Evolutionary conservation across 768 basidiomycete genomes (phyloP), one percentile per base, ranked within the genome.

Genomic region (Coprinopsis cinerea): DNA sequence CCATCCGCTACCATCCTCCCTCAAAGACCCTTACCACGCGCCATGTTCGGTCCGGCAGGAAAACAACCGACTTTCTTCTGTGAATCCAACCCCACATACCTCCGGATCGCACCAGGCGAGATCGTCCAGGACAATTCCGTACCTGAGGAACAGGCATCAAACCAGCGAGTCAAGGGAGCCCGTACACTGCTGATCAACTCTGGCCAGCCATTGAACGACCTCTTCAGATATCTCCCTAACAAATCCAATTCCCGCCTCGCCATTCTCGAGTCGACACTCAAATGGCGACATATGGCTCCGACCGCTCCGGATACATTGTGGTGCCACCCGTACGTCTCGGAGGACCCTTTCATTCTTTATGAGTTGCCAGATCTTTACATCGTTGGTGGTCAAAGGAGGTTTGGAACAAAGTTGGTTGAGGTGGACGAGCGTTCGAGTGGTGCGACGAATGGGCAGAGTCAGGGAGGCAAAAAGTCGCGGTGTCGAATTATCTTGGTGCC

Each of bases 251-350:
- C 86, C n/a, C 76, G 85, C 34, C 62, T 95, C 27, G 78, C 78
- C 2, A 75, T 97, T 52, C 78, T 90, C 9, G 78, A 83, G 59
- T 73, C 84, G 35, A 94, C 92, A 10, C 73, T 99, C 27, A 79
- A 75, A 57, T 99, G 95, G 96, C 74, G 93, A 51, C 95, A 98
- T 69, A 82, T 96, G 64, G 93, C 96, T n/a, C 96, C 96, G 2
- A 98, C 96, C 6, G 95, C 95, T 22, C 96, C 96, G 23, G 96
- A 99, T 66, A 99, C 96, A 1, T 76, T 99, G 2, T 97, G 93
- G 93, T 97, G 96, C 59, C 94, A 97, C 64, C 96, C 96, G 15
- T 98, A 87, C 70, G 80, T 87, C 44, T 74, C 79, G 24, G 70
- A 73, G 15, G 96, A 99, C 61, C 96, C 96, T 0, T 99, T 99